phyloP scores from a whole-genome alignment of 2,329 filamentous ascomycete genomes.

The Falciphora oryzae region DNA sequence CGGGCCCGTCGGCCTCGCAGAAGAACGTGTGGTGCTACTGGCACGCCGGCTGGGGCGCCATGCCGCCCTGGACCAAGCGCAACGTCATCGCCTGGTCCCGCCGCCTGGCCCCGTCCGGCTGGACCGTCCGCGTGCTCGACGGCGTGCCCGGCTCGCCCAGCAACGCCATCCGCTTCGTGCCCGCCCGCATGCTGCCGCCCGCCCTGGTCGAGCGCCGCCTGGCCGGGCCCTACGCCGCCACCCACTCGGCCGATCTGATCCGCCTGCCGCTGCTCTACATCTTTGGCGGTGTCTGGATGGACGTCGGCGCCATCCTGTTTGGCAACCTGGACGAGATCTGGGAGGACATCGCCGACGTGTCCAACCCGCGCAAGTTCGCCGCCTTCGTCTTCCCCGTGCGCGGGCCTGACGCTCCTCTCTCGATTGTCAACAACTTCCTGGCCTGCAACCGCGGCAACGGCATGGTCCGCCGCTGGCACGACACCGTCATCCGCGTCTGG shows the following conservation, averaged over 20 bases:
- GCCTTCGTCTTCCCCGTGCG: slow-evolving; percentile 32
- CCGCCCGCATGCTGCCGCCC: slow-evolving; percentile 25
- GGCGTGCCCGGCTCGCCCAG: slow-evolving; percentile 27
- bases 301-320: slow-evolving; percentile 30
- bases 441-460: slow-evolving; percentile 33
- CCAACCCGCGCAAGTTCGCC: slow-evolving; percentile 9
- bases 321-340: slow-evolving; percentile 27
- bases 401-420: slow-evolving; percentile 9
- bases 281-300: slow-evolving; percentile 33
- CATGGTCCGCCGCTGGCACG: slow-evolving; percentile 33
- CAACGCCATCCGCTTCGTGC: slow-evolving; percentile 28
- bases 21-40: slow-evolving; percentile 42
- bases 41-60: slow-evolving; percentile 30
- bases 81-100: slow-evolving; percentile 37
- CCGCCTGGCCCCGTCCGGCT: slow-evolving; percentile 28
- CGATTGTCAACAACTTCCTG: slow-evolving; percentile 18
- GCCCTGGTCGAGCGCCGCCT: slow-evolving; percentile 32
- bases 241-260: slow-evolving; percentile 37
- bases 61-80: slow-evolving; percentile 30
- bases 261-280: slow-evolving; percentile 29
- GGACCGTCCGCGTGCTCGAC: slow-evolving; percentile 36
- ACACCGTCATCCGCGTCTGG: slow-evolving; percentile 17
- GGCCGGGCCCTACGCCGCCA: slow-evolving; percentile 28
- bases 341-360: slow-evolving; percentile 24
- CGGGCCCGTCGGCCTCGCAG: slow-evolving; percentile 21